Base-by-base conservation (phyloP, 2,329 filamentous ascomycete species). In the Fusarium acutatum region DNA sequence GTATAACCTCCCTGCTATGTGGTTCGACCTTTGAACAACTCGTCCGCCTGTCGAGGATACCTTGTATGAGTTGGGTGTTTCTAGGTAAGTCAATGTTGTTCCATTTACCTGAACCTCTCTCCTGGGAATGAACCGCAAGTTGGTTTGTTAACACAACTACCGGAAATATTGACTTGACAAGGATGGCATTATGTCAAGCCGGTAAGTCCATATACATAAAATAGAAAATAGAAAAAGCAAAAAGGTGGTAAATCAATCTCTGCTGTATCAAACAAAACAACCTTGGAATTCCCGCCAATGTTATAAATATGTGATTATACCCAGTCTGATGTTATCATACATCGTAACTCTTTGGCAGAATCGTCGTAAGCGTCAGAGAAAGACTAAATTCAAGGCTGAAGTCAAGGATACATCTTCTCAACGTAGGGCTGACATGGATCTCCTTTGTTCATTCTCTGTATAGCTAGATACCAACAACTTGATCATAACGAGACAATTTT, bases 91-190 rank as follows among this genome's bases (percentile, higher is more conserved):
- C 26, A 60, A 52, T 6, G 40, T 34, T 11, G 35, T 46, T 10
- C 43, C 50, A 15, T 40, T 35, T 52, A 52, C 38, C n/a, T 60
- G 64, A 38, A 50, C 11, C 6, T 53, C 32, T 53, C 64, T 32
- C 44, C 40, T 14, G 53, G 40, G 12, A 67, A 35, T 22, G 64
- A 47, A n/a, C 24, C 63, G 18, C 35, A 46, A 20, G 22, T 47
- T 41, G 46, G 20, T 32, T 60, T 43, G 8, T 35, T 47, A 18
- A 14, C 46, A 11, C 30, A 53, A 18, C 13, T 47, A 15, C 63
- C 53, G 32, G 24, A 41, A 18, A 47, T 47, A 22, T 41, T 24
- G 20, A 41, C 63, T 3, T 41, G 24, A 20, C 38, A 67, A 10
- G 18, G 24, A 20, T 61, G 40, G 15, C 41, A 47, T 14, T 24